These are phyloP conservation scores for Epichloe typhina DNA, from an alignment of 2,329 filamentous ascomycete genomes.

Conservation along the genomic window DNA sequence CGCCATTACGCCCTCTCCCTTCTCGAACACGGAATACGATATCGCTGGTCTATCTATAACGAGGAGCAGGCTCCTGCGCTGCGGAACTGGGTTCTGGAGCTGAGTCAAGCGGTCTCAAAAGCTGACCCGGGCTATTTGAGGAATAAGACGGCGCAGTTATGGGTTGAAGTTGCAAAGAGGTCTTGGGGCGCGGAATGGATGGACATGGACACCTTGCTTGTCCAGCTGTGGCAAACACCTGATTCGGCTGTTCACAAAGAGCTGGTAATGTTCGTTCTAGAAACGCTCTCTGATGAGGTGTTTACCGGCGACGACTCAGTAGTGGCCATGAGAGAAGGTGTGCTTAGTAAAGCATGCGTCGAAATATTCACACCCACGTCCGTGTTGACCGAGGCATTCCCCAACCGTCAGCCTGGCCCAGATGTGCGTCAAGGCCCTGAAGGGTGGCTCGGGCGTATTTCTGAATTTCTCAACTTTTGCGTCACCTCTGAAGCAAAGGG, in stretches of 20 bases:
- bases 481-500: conserved; percentile 50
- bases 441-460: conserved; percentile 75
- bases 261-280: conserved; percentile 76
- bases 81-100: conserved; percentile 62
- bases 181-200: conserved; percentile 89
- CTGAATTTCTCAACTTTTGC: conserved; percentile 60
- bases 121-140: conserved; percentile 72
- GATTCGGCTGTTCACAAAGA: conserved; percentile 58
- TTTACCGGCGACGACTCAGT: conserved; percentile 84
- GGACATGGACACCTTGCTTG: conserved; percentile 79
- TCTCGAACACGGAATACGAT: conserved; percentile 78
- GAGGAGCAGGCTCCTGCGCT: conserved; percentile 54
- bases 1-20: conserved; percentile 90
- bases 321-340: conserved; percentile 68
- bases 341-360: conserved; percentile 78
- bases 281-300: conserved; percentile 86
- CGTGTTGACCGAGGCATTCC: conserved; percentile 64
- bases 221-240: conserved; percentile 66
- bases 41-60: conserved; percentile 66
- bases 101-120: conserved; percentile 57
- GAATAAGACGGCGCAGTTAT: conserved; percentile 89
- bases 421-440: conserved; percentile 66
- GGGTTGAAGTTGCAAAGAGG: conserved; percentile 89
- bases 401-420: conserved; percentile 53
- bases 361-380: conserved; percentile 79